Evolutionary conservation across 169 alveolate species (phyloP), one percentile per base, ranked within the genome.

Genomic region (Plasmodium chabaudi): DNA sequence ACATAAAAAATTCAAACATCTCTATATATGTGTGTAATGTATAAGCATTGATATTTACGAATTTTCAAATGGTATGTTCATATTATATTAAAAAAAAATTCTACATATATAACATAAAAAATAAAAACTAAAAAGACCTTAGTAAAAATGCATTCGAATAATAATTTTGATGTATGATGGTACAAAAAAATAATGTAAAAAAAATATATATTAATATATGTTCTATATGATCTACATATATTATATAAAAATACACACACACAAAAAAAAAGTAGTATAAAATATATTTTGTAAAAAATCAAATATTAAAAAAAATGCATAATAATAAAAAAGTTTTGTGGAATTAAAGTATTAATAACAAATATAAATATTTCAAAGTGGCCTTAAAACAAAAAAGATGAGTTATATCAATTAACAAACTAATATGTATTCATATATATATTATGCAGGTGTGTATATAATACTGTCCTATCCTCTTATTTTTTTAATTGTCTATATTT

Each of bases 201-300:
- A 51, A 51, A 5, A 15, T 51, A 51, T 51, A 51, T 15, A 51
- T 51, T 47, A 51, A 51, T 15, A 51, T 51, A 51, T 15, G 59
- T 57, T 57, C n/a, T 23, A 57, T 57, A 19, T n/a, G n/a, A 17
- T 9, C 19, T 57, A 17, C 65, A 57, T 57, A 57, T 57, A n/a
- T 17, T 9, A n/a, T 51, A 51, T 51, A 57, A 57, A 57, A 57
- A 57, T 3, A 5, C 59, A 51, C 59, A 61, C 21, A 61, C 21
- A 42, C 42, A 67, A 67, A 67, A 67, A 65, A 67, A 67, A 65
- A 34, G 42, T 34, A 34, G 42, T 34, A 34, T 34, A 27, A 63
- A 12, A 63, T 34, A 10, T 27, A 63, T 10, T 63, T 63, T 25
- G 72, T 34, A 63, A 63, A 63, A 63, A 63, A 63, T 63, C 72